Base-by-base conservation (phyloP, 2,329 filamentous ascomycete species). In the Bipolaris zeicola region DNA sequence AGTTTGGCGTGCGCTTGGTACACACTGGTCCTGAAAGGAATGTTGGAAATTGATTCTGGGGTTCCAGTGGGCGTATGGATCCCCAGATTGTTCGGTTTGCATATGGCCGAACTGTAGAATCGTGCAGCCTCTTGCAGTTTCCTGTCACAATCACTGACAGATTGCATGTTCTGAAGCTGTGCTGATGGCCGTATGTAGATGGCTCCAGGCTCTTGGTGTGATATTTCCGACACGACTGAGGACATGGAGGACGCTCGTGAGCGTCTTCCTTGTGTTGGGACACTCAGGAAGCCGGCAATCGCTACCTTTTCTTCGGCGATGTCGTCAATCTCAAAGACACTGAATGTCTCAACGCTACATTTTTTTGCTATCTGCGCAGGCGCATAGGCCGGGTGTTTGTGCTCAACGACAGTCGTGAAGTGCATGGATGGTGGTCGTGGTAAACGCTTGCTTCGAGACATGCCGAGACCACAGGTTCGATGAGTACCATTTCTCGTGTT, bases 101-200 rank as follows among this genome's bases (percentile, higher is more conserved):
- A 18, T 14, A 10, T 33, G 2, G 34, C 37, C 41, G 39, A 52
- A 3, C 48, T 31, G 42, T 44, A 44, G 26, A 31, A 42, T 34
- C 11, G 37, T 8, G 38, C 28, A 24, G 22, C 34, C 47, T 36
- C 46, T 33, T 33, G 18, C 3, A 59, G 34, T 20, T 28, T 45
- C 14, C 34, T 34, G 33, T 54, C 38, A 13, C 47, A 47, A 14
- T 56, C 39, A 7, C 49, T 52, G 11, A 59, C 45, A 6, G 48
- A 55, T 48, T 59, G 57, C 57, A 59, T 59, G 11, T 41, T 59
- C 39, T 56, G 43, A 14, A 59, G 57, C 14, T 59, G 52, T 11
- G 49, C 22, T 8, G 57, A 59, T 3, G 52, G 57, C 14, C 16
- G 49, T 3, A 59, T 56, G 16, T 56, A 36, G 10, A 59, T 59